Evolutionary conservation across 768 basidiomycete species (phyloP).

Genomic region (Tricholoma furcatifolium): DNA sequence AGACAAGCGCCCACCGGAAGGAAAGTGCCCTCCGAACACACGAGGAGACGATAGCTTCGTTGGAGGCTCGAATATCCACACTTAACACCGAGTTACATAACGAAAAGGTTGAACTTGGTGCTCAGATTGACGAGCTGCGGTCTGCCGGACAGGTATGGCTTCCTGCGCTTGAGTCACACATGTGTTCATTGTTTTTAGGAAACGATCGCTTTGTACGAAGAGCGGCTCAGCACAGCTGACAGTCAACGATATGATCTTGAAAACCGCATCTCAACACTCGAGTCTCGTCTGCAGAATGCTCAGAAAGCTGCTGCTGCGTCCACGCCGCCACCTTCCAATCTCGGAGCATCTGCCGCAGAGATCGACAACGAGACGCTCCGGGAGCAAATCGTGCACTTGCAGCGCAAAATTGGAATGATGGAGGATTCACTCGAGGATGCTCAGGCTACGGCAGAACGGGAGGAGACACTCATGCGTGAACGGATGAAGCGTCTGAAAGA

Average conservation of each 20-base stretch:
- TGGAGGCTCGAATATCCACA: slow-evolving; percentile 39
- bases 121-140: slow-evolving; percentile 81
- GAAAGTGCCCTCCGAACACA: slow-evolving; percentile 52
- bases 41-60: slow-evolving; percentile 55
- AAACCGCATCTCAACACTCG: slow-evolving; percentile 54
- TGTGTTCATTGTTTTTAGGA: slow-evolving; percentile 48
- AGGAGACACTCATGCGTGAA: slow-evolving; percentile 63
- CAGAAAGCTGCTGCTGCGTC: slow-evolving; percentile 21
- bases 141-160: slow-evolving; percentile 77
- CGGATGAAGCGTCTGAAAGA: slow-evolving; percentile 69
- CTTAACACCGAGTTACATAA: slow-evolving; percentile 34
- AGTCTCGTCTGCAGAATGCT: slow-evolving; percentile 35
- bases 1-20: slow-evolving; percentile 47
- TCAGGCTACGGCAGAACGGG: slow-evolving; percentile 65
- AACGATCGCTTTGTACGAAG: slow-evolving; percentile 95
- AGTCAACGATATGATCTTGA: slow-evolving; percentile 77
- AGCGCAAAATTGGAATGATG: slow-evolving; percentile 68
- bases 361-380: slow-evolving; percentile 94
- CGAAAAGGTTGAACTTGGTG: slow-evolving; percentile 66
- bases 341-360: slow-evolving; percentile 68
- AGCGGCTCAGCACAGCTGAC: slow-evolving; percentile 72
- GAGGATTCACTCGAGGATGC: slow-evolving; percentile 88
- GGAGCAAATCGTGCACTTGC: slow-evolving; percentile 88
- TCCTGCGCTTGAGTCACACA: slow-evolving; percentile 13
- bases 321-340: slow-evolving; percentile 27